phyloP scores from a whole-genome alignment of 2,329 filamentous ascomycete genomes.

The Myriosclerotinia duriaeana region DNA sequence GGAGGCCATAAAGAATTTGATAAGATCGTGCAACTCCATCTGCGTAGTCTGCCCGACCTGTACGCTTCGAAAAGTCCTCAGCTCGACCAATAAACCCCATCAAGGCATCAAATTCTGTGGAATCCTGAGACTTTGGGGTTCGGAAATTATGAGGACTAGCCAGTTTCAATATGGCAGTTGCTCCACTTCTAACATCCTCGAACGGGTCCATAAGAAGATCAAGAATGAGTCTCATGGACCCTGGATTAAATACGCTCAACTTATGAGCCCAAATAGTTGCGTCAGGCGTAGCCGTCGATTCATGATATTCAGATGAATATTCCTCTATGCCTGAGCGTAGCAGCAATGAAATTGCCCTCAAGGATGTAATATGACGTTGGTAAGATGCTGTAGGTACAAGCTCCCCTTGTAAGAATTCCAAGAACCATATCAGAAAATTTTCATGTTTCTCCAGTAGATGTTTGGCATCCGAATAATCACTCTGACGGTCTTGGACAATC shows the following conservation, averaged over 20 bases:
- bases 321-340: slow-evolving; percentile 45
- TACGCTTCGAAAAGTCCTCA: slow-evolving; percentile 61
- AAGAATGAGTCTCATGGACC: slow-evolving; percentile 63
- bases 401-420: slow-evolving; percentile 69
- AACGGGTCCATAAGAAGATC: slow-evolving; percentile 87
- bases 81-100: slow-evolving; percentile 52
- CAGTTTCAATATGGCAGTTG: slow-evolving; percentile 53
- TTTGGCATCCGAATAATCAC: slow-evolving; percentile 21
- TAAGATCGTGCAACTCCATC: slow-evolving; percentile 83
- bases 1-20: slow-evolving; percentile 65
- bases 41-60: slow-evolving; percentile 85
- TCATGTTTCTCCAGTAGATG: slow-evolving; percentile 48
- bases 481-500: slow-evolving; percentile 12
- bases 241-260: slow-evolving; percentile 44
- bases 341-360: slow-evolving; percentile 69
- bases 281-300: slow-evolving; percentile 17
- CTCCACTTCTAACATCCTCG: slow-evolving; percentile 76
- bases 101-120: slow-evolving; percentile 40
- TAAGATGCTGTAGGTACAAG: slow-evolving; percentile 82
- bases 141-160: slow-evolving; percentile 44
- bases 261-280: slow-evolving; percentile 35
- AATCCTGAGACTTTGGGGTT: not conserved
- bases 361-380: slow-evolving; percentile 78
- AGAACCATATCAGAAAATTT: slow-evolving; percentile 72
- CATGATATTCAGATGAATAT: not conserved